Evolutionary conservation across 495 filamentous ascomycete species (phyloP).

Genomic region (Daldinia childiae): DNA sequence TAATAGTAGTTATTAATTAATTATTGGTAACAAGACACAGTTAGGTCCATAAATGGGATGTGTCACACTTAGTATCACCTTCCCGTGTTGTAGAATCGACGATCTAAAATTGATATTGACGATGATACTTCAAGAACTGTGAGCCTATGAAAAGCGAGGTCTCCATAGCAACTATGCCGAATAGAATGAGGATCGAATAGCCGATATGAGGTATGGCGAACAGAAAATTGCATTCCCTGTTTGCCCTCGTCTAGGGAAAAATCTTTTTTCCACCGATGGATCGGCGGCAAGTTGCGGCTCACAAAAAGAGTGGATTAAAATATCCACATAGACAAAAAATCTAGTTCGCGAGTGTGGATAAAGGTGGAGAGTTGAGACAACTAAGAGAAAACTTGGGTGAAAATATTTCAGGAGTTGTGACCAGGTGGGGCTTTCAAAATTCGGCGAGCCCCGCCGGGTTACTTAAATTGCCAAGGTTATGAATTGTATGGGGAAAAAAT

Average conservation of each 20-base stretch:
- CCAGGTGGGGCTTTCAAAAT: conserved; percentile 5
- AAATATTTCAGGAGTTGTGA: conserved; percentile 26
- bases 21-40: neutral
- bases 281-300: conserved; percentile 36
- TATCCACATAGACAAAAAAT: conserved; percentile 16
- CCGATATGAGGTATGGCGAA: neutral
- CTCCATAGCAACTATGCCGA: conserved; percentile 12
- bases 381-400: conserved; percentile 10
- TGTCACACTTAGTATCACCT: neutral
- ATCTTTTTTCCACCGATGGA: conserved; percentile 25
- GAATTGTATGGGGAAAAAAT: conserved; percentile 14
- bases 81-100: neutral
- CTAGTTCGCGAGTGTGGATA: conserved; percentile 24
- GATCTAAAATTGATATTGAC: neutral
- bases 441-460: conserved; percentile 28
- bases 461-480: neutral
- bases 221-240: neutral
- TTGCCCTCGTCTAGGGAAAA: conserved; percentile 2
- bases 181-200: neutral
- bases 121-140: neutral
- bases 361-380: conserved; percentile 16
- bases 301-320: conserved; percentile 3
- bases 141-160: neutral
- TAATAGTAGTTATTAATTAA: neutral
- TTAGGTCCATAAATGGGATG: neutral